Evolutionary conservation across 2,329 filamentous ascomycete genomes (phyloP).

Genomic region (Diaporthe longicolla): DNA sequence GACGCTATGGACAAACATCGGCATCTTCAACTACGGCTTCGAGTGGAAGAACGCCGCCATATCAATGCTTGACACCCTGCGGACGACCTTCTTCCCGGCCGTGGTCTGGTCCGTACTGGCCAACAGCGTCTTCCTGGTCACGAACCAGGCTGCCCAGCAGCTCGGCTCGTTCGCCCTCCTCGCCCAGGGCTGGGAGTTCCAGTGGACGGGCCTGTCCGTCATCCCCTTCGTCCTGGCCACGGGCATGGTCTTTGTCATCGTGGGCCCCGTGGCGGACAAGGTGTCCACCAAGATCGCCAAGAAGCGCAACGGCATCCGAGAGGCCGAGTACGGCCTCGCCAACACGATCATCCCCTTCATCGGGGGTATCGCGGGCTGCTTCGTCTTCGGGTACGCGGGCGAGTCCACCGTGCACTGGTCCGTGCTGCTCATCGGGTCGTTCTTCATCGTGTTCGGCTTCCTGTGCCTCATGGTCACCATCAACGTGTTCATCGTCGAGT

Average conservation of each 20-base stretch:
- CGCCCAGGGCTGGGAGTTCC: constrained; percentile 50
- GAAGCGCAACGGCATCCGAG: constrained; percentile 47
- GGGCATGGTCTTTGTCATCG: constrained; percentile 46
- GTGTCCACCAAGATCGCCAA: constrained; percentile 50
- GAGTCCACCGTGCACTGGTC: constrained; percentile 48
- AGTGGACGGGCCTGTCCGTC: constrained; percentile 49
- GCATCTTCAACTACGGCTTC: constrained; percentile 50
- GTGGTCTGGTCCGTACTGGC: constrained; percentile 52
- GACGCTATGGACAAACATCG: constrained; percentile 51
- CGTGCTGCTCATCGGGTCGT: constrained; percentile 47
- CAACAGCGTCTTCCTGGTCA: constrained; percentile 49
- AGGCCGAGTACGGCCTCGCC: constrained; percentile 53
- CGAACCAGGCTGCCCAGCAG: constrained; percentile 49
- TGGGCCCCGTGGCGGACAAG: constrained; percentile 50
- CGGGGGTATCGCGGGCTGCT: constrained; percentile 48
- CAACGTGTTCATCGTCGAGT: constrained; percentile 53
- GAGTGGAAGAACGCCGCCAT: constrained; percentile 47
- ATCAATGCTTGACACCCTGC: constrained; percentile 50
- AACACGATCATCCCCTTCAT: constrained; percentile 51
- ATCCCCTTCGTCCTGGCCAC: constrained; percentile 46
- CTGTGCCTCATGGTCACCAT: constrained; percentile 48
- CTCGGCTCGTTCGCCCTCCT: constrained; percentile 47
- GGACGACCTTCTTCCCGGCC: constrained; percentile 52
- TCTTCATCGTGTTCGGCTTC: constrained; percentile 50
- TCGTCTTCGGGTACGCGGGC: constrained; percentile 51